Percentiles rank a stretch among this genome's conserved stretches.
Conservation (phyloP, 352 stramenopile genomes). For the Globisporangium barbulae region DNA sequence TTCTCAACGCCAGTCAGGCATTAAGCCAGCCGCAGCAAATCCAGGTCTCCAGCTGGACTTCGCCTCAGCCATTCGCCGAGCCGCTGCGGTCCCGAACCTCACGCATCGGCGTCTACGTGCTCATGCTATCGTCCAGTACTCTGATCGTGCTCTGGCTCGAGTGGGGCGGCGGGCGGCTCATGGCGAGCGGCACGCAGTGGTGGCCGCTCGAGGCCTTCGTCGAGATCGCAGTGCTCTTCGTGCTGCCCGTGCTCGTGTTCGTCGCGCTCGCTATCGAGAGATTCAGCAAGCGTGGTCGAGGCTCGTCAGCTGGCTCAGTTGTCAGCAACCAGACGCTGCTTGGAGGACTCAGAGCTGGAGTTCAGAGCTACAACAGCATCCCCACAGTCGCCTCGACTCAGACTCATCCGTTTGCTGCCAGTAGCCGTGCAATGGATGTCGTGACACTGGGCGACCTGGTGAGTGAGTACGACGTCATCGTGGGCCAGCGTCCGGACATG, state of each 20-base stretch:
- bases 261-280: constrained; percentile 21
- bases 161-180: constrained; percentile 29
- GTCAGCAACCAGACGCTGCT: background rate
- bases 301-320: background rate
- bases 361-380: constrained; percentile 6
- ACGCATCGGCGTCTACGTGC: constrained; percentile 27
- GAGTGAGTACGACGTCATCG: constrained; percentile 22
- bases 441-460: constrained; percentile 28
- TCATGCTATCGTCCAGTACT: constrained; percentile 23
- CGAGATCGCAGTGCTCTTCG: constrained; percentile 34
- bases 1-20: constrained; percentile 10
- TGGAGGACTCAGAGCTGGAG: background rate
- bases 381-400: constrained; percentile 7
- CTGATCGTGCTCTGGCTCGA: constrained; percentile 35
- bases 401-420: no score
- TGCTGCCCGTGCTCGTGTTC: constrained; percentile 28
- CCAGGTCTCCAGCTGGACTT: background rate
- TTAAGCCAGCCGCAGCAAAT: background rate
- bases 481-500: constrained; percentile 31
- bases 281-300: constrained; percentile 1
- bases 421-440: constrained; percentile 9
- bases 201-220: constrained; percentile 51
- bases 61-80: constrained; percentile 27
- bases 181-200: constrained; percentile 33
- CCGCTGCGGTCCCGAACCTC: constrained; percentile 24